These are phyloP conservation scores for Diaporthe sp. DNA, from an alignment of 2,329 filamentous ascomycete species.

Conservation along the genomic window DNA sequence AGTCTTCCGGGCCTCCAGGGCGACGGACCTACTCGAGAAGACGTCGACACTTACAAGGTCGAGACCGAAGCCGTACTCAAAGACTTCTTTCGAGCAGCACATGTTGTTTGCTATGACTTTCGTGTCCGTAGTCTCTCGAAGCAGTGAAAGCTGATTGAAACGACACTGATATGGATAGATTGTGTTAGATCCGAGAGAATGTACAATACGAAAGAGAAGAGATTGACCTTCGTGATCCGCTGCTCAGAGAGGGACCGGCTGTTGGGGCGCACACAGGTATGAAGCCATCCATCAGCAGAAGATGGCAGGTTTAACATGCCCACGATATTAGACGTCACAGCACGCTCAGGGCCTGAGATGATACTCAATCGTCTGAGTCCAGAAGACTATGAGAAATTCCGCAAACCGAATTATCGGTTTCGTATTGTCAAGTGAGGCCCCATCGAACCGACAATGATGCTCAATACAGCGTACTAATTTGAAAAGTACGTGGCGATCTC, in stretches of 20 bases:
- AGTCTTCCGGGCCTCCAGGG: not conserved
- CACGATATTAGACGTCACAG: not conserved
- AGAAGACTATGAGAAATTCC: not conserved
- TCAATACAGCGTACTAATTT: not conserved
- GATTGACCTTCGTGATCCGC: not conserved
- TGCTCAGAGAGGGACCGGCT: not conserved
- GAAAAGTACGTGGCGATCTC: not conserved
- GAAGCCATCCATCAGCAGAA: too few species aligned
- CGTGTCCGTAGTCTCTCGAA: not conserved
- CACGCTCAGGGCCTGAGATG: not conserved
- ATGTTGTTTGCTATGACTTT: not conserved
- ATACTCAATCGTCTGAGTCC: not conserved
- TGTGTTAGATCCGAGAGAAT: not conserved
- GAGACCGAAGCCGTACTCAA: not conserved
- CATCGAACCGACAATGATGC: not conserved
- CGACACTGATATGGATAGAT: not conserved
- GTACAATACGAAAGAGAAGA: not conserved
- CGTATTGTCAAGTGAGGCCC: not conserved
- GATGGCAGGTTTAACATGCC: too few species aligned
- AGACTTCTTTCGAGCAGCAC: not conserved
- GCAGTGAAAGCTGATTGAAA: not conserved
- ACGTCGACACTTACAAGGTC: not conserved
- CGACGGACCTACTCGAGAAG: not conserved
- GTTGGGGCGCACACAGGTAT: not conserved
- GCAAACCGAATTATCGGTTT: not conserved